Evolutionary conservation across 768 basidiomycete species (phyloP), one percentile per base, ranked within the genome.

Genomic region (Amanita subjunquillea): DNA sequence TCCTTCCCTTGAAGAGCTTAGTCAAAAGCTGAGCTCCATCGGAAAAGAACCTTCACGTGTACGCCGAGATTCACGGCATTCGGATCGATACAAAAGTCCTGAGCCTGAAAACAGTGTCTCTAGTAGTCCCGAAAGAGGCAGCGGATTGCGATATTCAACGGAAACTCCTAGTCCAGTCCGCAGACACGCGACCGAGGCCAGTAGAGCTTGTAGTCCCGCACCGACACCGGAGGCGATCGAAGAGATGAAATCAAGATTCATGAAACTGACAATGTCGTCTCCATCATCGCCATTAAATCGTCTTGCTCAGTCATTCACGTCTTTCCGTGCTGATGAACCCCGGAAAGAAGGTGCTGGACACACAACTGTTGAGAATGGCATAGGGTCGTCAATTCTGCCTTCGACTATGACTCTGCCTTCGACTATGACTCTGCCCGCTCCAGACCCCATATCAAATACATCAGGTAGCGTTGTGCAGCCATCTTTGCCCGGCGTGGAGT

Each of bases 221-320:
- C 69, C 73, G 6, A 74, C 75, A 5, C 60, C 67, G 25, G 77
- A 79, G 22, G 78, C 79, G 2, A 69, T 82, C 43, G 76, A 82
- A 61, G 77, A 82, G 58, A 80, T 84, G 78, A 85, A 83, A 64
- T 72, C 66, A 57, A 69, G 80, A 38, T 76, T 83, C 57, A 63
- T 80, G 49, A 66, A 64, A 50, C 52, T 54, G 4, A 60, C 62
- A 7, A 57, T 63, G 3, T 67, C 76, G 56, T 54, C 67, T 52
- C 53, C 61, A 49, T 15, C 41, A 30, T 49, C 47, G 13, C 53
- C 56, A 29, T 54, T 51, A 54, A 54, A 50, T 9, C n/a, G 17
- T 44, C 56, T 41, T 29, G 53, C 15, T 30, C 48, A 46, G 48
- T 53, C 51, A 36, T 55, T 59, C 37, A 56, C 63, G 8, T 56